A percentile compares a stretch with the other conserved stretches of the same genome.
These are phyloP conservation scores for Leptographium wingfieldii DNA, from an alignment of 2,329 filamentous ascomycete species.

Conservation along the genomic window DNA sequence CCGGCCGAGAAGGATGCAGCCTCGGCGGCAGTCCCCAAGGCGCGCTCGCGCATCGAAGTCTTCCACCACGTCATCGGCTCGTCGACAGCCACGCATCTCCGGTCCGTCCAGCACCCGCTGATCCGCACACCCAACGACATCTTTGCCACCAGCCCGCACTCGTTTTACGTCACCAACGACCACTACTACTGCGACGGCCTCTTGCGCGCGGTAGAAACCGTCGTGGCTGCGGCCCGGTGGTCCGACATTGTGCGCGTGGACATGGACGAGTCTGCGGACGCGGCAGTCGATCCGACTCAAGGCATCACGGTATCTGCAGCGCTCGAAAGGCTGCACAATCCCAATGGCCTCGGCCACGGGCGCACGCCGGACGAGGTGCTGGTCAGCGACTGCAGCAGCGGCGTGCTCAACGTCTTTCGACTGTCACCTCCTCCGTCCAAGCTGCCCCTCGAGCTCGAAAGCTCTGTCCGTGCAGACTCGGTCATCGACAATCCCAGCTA, in stretches of 20 bases:
- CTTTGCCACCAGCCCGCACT: conserved; percentile 29
- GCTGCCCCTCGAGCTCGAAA: conserved; percentile 10
- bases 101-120: conserved; percentile 38
- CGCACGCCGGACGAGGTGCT: conserved; percentile 26
- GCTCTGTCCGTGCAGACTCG: conserved; percentile 27
- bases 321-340: conserved; percentile 33
- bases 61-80: conserved; percentile 40
- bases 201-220: conserved; percentile 33
- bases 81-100: conserved; percentile 29
- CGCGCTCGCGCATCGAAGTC: conserved; percentile 42
- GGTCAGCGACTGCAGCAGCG: conserved; percentile 30
- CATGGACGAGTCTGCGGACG: conserved; percentile 15
- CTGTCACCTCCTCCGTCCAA: not conserved
- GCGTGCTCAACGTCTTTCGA: conserved; percentile 30
- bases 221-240: conserved; percentile 30
- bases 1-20: not conserved
- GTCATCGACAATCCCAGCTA: conserved; percentile 45
- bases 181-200: conserved; percentile 38
- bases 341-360: conserved; percentile 44
- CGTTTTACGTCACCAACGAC: conserved; percentile 49
- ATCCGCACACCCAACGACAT: conserved; percentile 49
- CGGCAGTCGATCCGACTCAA: conserved; percentile 8
- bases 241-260: conserved; percentile 34
- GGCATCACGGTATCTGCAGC: conserved; percentile 31
- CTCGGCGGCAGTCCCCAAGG: conserved; percentile 16